Evolutionary conservation across 805 yeast species (phyloP).

Genomic region (Torulaspora gathmanii): DNA sequence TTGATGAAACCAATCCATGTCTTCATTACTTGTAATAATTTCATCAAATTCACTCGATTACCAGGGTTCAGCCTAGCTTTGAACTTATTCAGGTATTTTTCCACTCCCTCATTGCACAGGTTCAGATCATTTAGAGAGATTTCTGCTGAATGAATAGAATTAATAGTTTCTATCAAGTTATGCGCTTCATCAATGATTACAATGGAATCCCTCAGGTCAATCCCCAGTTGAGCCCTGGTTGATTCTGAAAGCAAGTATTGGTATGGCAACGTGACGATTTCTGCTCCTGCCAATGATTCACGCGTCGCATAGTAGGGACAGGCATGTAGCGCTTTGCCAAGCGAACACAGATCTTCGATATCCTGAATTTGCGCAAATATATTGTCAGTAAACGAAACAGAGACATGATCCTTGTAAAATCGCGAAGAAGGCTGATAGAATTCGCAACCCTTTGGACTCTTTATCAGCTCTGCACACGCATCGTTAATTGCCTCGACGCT

Average conservation of each 20-base stretch:
- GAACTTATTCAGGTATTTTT: constrained; percentile 55
- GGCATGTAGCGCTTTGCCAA: constrained; percentile 53
- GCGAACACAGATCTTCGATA: constrained; percentile 66
- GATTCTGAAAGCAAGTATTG: constrained; percentile 62
- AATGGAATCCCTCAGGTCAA: constrained; percentile 58
- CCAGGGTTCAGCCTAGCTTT: constrained; percentile 60
- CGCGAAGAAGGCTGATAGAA: constrained; percentile 37
- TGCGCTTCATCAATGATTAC: constrained; percentile 92
- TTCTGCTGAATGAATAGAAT: constrained; percentile 59
- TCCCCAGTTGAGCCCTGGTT: constrained; percentile 54
- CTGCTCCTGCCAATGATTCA: constrained; percentile 52
- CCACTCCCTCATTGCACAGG: constrained; percentile 45
- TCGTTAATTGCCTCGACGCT: constrained; percentile 64
- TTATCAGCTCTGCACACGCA: constrained; percentile 64
- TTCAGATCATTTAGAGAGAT: constrained; percentile 49
- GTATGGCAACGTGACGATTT: constrained; percentile 80
- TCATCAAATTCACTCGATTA: constrained; percentile 64
- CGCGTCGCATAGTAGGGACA: constrained; percentile 85
- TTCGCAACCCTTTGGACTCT: constrained; percentile 36
- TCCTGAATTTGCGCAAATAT: constrained; percentile 56
- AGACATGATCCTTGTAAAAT: constrained; percentile 38
- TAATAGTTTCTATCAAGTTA: constrained; percentile 72
- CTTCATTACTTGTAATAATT: constrained; percentile 53
- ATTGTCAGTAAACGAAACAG: constrained; percentile 49
- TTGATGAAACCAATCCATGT: constrained; percentile 48